Conservation (phyloP, 2,329 filamentous ascomycete species). For the Xylariales sp. region DNA sequence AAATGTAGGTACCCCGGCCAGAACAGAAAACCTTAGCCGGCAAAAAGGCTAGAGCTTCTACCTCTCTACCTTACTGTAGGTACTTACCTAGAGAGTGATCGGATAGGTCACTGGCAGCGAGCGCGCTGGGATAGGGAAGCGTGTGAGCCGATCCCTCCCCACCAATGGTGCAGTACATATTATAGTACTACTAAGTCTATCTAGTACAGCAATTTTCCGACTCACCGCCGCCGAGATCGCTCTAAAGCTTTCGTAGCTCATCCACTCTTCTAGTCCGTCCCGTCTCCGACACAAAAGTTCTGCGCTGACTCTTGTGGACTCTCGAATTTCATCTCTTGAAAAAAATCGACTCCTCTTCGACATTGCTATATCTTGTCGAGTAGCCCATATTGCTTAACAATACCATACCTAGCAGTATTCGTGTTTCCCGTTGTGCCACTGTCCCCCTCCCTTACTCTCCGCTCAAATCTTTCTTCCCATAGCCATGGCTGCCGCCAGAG, state of each 20-base stretch:
- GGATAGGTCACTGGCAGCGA: no score
- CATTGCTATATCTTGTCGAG: slow-evolving; percentile 10
- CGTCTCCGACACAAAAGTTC: slow-evolving; percentile 30
- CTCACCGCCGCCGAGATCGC: slow-evolving; percentile 50
- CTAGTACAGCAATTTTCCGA: slow-evolving; percentile 40
- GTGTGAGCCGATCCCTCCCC: slow-evolving; percentile 26
- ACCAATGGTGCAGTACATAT: no score
- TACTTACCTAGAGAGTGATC: no score
- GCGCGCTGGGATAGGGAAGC: no score
- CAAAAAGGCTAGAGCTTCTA: background rate
- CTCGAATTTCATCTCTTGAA: slow-evolving; percentile 28
- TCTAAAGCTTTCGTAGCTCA: slow-evolving; percentile 32
- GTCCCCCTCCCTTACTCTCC: slow-evolving; percentile 43
- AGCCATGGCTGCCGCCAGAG: slow-evolving; percentile 80
- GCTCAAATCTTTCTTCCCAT: slow-evolving; percentile 47
- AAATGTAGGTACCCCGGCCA: no score
- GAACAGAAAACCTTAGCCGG: background rate
- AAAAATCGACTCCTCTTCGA: slow-evolving; percentile 28
- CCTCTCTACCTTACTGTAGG: no score
- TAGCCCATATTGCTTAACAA: slow-evolving; percentile 36
- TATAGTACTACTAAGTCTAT: slow-evolving; percentile 16
- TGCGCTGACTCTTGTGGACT: slow-evolving; percentile 12
- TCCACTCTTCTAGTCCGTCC: slow-evolving; percentile 21
- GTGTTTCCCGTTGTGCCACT: slow-evolving; percentile 38
- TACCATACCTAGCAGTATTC: slow-evolving; percentile 23